Evolutionary conservation across 805 yeast genomes (phyloP).

Genomic region (Kluyveromyces starmeri): DNA sequence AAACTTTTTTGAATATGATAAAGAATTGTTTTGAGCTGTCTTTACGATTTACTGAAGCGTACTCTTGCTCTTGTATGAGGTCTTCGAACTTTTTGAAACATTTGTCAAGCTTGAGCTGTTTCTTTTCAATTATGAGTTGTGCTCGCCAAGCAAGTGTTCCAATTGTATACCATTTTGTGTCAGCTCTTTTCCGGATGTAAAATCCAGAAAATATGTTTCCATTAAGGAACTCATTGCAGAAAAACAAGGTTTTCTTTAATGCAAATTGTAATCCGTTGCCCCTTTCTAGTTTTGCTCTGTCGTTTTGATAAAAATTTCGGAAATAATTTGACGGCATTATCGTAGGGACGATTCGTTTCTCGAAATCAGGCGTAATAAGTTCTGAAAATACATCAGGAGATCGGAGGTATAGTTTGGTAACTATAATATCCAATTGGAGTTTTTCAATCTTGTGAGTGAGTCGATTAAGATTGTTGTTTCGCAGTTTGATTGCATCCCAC

Average conservation of each 20-base stretch:
- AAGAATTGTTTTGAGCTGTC: slow-evolving; percentile 39
- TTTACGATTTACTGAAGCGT: slow-evolving; percentile 18
- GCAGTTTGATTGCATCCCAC: slow-evolving; percentile 29
- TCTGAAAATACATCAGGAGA: background rate
- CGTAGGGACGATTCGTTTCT: background rate
- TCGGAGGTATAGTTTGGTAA: slow-evolving; percentile 16
- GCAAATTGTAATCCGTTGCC: background rate
- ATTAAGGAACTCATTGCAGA: background rate
- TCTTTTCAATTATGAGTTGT: slow-evolving; percentile 4
- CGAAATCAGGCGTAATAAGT: background rate
- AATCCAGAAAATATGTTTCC: slow-evolving; percentile 2
- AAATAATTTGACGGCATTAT: background rate
- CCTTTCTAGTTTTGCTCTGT: background rate
- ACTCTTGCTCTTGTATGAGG: slow-evolving; percentile 3
- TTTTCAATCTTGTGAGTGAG: slow-evolving; percentile 33
- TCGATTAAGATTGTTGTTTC: slow-evolving; percentile 25
- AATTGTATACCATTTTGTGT: background rate
- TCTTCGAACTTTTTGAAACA: slow-evolving; percentile 11
- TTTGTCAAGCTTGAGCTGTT: slow-evolving; percentile 11
- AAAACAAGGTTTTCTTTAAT: background rate
- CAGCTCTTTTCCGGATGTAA: background rate
- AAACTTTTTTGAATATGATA: slow-evolving; percentile 48
- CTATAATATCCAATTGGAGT: slow-evolving; percentile 30
- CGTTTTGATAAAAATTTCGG: background rate
- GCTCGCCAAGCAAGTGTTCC: background rate